Evolutionary conservation across 2,329 filamentous ascomycete species (phyloP), one percentile per base, ranked within the genome.

Genomic region (Orbilia brochopaga): DNA sequence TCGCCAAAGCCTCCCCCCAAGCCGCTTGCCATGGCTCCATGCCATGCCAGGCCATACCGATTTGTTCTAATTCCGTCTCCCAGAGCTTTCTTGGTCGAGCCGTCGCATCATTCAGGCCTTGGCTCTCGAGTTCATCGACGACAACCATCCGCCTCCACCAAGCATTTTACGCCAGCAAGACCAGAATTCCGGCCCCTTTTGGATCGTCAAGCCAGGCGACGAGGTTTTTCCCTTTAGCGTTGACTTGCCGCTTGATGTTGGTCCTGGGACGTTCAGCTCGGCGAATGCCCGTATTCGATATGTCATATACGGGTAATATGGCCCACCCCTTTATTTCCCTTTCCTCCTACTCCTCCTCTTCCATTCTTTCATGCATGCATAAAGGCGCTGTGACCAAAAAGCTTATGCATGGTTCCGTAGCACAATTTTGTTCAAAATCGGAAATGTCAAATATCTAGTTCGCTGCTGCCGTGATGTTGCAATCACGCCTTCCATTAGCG

Each of bases 391-490:
- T n/a, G n/a, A n/a, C n/a, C 42, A 48, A 54, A 48, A 50, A 37
- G 56, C 56, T 69, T 69, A 69, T 56, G n/a, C 17, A 27, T 55
- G 42, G 32, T 24, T 53, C 15, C 53, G 8, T 63, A 76, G 75
- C 24, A 76, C 73, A 13, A 62, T 75, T 42, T 54, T 76, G 50
- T 74, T 75, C 46, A 74, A 66, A 27, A 63, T 75, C 51, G 74
- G 74, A 35, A 73, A 69, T 46, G 61, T 58, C 11, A 76, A 76
- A 62, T 67, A 61, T 46, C 65, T 76, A 42, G 65, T 74, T 51
- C 75, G 75, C 24, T 76, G 69, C 42, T 76, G 74, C 50, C 75
- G 76, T 52, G 74, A 75, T 59, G 74, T 76, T 37, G 69, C 73
- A n/a, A 74, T 76, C 52, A 75, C 76, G 32, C 75, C 75, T 63